Evolutionary conservation across 2,329 filamentous ascomycete species (phyloP), one percentile per base, ranked within the genome.

Genomic region (Immersiporthe knoxdaviesiana): DNA sequence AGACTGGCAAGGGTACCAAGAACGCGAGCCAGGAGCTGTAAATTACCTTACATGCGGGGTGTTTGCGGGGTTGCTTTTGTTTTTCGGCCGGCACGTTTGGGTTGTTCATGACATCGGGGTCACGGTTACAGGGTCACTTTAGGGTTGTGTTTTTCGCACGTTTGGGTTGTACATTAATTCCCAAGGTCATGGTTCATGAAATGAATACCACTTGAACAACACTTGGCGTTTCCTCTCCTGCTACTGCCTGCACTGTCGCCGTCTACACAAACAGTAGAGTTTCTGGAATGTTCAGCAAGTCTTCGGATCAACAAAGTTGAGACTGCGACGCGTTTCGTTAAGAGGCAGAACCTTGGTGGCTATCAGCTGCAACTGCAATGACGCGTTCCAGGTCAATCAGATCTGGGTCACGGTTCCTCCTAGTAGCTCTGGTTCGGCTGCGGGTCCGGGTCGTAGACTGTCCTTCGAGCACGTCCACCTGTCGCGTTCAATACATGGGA

Each of bases 1-100:
- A 98, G 93, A 97, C 96, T 79, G 86, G 90, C 82, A 97, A 98
- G 92, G 87, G 88, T 81, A 92, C 92, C 85, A 97, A 97, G 91
- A 91, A 90, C 81, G 87, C 90, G 77, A 97, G 93, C 86, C 94
- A 97, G 86, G 94, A 97, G 88, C 88, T 98, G 86, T 98, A 93
- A 88, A 85, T 77, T 76, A 73, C 30, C 50, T 62, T 62, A 60
- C 61, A 63, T 63, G 58, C 65, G 73, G 50, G 69, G 70, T 72
- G 70, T 72, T 74, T 74, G 75, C 76, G 76, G 74, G 82, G 85
- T 84, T 82, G 81, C 83, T 85, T 82, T 85, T 84, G 84, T 81
- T 83, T 89, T 84, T 85, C 83, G 85, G 83, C 87, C 85, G 86
- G 83, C 83, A 84, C 85, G 84, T 87, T 88, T 81, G 85, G 90